Base-by-base conservation (phyloP, 2,329 filamentous ascomycete genomes). In the Macrophomina phaseolina region DNA sequence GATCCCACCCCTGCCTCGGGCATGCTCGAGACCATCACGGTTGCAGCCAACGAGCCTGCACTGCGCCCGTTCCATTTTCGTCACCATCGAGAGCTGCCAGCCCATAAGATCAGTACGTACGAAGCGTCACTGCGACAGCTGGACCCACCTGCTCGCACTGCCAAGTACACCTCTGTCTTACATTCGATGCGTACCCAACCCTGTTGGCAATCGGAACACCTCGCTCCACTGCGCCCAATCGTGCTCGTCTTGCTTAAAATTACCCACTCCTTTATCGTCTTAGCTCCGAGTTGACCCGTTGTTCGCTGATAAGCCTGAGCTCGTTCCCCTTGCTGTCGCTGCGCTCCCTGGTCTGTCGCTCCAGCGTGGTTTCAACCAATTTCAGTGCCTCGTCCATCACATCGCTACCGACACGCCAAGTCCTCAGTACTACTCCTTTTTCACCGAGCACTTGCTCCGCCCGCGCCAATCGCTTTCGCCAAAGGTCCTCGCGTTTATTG, bases 401-500 rank as follows among this genome's bases (percentile, higher is more conserved):
- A 79, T 95, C 92, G 34, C 84, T 82, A 0, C 92, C 92, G 11
- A 85, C 85, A 49, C 90, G 84, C 92, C 92, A 95, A 23, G 86
- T 92, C 69, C 91, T 87, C 42, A 95, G 75, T 70, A 85, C 80
- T 0, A 95, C 90, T 4, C 90, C 90, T 46, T 88, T 81, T 5
- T 82, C 80, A n/a, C 87, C 86, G 9, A 94, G 82, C 36, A 87
- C 81, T 49, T 82, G 81, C 69, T 90, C 87, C 3, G 91, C 91
- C 52, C 86, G 81, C 49, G 84, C 85, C 80, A 91, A 86, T 48
- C 92, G 81, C 66, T 89, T 85, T 68, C 84, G 83, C 92, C 91
- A 95, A 56, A 93, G 74, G 68, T 90, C 89, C 65, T 93, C 82
- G 70, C 91, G 90, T 79, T 90, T 92, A 76, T 87, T 92, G 60